Evolutionary conservation across 2,329 filamentous ascomycete species (phyloP).

Genomic region (Aureobasidium lini): DNA sequence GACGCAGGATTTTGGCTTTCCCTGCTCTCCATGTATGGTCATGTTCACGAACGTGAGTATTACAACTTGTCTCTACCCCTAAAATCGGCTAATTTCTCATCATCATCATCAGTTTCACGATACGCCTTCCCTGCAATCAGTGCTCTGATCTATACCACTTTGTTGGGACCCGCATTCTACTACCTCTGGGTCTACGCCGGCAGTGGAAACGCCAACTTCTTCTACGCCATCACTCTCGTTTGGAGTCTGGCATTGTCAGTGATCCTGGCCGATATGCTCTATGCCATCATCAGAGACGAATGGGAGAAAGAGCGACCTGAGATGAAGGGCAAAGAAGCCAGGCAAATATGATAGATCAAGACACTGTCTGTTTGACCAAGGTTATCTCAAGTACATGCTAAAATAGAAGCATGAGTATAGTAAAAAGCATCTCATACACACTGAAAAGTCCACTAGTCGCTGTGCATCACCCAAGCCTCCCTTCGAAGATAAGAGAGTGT

Average conservation of each 20-base stretch:
- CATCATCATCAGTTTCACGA: conserved; percentile 59
- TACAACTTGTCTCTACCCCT: background rate
- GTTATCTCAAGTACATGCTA: background rate
- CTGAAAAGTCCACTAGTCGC: no score
- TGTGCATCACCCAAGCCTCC: no score
- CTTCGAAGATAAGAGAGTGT: no score
- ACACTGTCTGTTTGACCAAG: no score
- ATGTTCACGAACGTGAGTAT: conserved; percentile 70
- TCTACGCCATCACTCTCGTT: conserved; percentile 97
- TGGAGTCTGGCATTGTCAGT: conserved; percentile 89
- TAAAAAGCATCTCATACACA: no score
- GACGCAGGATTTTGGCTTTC: conserved; percentile 83
- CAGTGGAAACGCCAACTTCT: conserved; percentile 97
- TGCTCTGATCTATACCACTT: conserved; percentile 76
- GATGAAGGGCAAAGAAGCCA: conserved; percentile 78
- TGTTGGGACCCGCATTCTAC: conserved; percentile 91
- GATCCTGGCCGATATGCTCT: conserved; percentile 78
- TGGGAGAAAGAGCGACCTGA: conserved; percentile 90
- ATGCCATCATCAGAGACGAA: conserved; percentile 83
- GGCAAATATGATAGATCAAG: conserved; percentile 57
- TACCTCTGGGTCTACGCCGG: conserved; percentile 97
- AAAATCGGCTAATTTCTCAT: background rate
- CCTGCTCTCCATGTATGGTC: conserved; percentile 76
- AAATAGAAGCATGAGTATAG: background rate
- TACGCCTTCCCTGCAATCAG: conserved; percentile 84